Percentiles rank a stretch among this genome's conserved stretches.
Evolutionary conservation across 1,284 basidiomycete species (phyloP).

Genomic region (Cutaneotrichosporon mucoides): DNA sequence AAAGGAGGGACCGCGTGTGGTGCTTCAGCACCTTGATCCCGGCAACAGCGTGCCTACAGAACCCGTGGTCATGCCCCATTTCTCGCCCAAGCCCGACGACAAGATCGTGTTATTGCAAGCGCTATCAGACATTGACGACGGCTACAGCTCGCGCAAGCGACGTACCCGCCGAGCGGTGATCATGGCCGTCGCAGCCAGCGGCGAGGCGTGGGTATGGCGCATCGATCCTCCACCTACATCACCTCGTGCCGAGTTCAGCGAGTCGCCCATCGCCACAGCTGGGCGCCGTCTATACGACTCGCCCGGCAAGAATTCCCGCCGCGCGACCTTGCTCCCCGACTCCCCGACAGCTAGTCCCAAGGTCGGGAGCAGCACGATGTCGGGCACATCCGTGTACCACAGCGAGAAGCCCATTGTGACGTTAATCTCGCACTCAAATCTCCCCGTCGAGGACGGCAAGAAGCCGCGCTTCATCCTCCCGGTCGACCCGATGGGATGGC

Average conservation of each 20-base stretch:
- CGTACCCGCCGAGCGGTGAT: slow-evolving; percentile 40
- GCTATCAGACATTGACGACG: slow-evolving; percentile 49
- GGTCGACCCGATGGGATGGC: slow-evolving; percentile 89
- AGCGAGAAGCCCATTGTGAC: slow-evolving; percentile 26
- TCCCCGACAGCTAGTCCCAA: not conserved
- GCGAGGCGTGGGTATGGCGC: slow-evolving; percentile 45
- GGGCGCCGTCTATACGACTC: too few relatives aligned
- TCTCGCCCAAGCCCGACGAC: slow-evolving; percentile 30
- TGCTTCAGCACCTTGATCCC: slow-evolving; percentile 40
- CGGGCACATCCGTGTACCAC: slow-evolving; percentile 11
- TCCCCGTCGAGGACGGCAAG: slow-evolving; percentile 26
- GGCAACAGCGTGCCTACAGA: slow-evolving; percentile 23
- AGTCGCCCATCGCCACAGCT: not conserved
- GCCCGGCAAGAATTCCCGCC: too few relatives aligned
- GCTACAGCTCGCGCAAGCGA: slow-evolving; percentile 30
- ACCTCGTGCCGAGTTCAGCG: slow-evolving; percentile 7
- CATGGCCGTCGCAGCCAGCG: slow-evolving; percentile 36
- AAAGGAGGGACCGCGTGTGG: slow-evolving; percentile 20
- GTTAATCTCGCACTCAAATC: slow-evolving; percentile 34
- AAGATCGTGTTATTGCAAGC: slow-evolving; percentile 41
- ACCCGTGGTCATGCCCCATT: slow-evolving; percentile 35
- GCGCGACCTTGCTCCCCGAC: not conserved
- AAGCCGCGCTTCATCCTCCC: slow-evolving; percentile 54
- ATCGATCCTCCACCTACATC: slow-evolving; percentile 27
- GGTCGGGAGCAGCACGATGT: not conserved